Percentiles rank a stretch among this genome's conserved stretches.
phyloP scores from a whole-genome alignment of 441 rosid genomes.

The Lepidium campestre region DNA sequence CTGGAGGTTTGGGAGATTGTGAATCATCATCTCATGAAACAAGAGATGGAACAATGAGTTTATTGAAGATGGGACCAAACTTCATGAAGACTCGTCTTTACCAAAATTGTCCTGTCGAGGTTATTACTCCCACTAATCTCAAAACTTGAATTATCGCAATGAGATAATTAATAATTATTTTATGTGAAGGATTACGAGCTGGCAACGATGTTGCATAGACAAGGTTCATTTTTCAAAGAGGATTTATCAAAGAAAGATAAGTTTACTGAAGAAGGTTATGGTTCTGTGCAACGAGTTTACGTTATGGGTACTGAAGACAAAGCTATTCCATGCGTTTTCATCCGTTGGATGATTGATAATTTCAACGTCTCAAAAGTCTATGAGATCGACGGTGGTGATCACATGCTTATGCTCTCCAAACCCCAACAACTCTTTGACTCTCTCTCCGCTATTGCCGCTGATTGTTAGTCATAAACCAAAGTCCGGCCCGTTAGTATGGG shows the following conservation, averaged over 20 bases:
- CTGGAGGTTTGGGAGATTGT: conserved; percentile 22
- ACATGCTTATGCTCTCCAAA: conserved; percentile 31
- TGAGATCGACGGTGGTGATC: conserved; percentile 29
- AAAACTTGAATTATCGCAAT: no score
- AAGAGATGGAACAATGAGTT: conserved; percentile 20
- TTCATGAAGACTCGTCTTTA: conserved; percentile 26
- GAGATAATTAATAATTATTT: not conserved
- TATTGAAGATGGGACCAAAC: conserved; percentile 26
- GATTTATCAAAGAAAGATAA: conserved; percentile 22
- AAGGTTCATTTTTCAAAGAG: conserved; percentile 29
- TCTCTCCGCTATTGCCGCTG: conserved; percentile 22
- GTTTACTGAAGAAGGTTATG: conserved; percentile 20
- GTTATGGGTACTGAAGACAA: conserved; percentile 27
- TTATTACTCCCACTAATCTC: not conserved
- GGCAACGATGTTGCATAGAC: conserved; percentile 22
- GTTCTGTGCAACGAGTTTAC: conserved; percentile 30
- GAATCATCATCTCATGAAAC: conserved; percentile 11
- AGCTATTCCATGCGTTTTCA: conserved; percentile 27
- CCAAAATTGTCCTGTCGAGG: conserved; percentile 22
- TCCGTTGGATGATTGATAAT: conserved; percentile 29
- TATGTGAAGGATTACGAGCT: conserved; percentile 26
- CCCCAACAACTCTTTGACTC: conserved; percentile 15
- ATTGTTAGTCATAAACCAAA: not conserved
- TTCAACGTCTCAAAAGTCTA: conserved; percentile 26
- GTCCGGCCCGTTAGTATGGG: not conserved